Evolutionary conservation across 441 rosid genomes (phyloP).

Genomic region (Adansonia gregorii): DNA sequence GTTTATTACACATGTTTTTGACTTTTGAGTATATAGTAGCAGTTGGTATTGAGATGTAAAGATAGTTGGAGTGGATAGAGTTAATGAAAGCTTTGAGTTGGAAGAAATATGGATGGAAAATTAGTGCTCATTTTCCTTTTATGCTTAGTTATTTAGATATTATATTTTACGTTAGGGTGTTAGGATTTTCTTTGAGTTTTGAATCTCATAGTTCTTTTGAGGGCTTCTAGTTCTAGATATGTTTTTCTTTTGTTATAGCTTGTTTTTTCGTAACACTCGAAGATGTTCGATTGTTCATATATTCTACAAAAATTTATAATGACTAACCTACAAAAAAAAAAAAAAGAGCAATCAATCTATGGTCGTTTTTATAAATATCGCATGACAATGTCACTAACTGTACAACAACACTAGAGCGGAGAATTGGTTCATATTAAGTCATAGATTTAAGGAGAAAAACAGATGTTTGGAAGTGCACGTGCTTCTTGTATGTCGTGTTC

Average conservation of each 20-base stretch:
- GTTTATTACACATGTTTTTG: neutral
- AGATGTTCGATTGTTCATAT: neutral
- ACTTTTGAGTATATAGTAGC: neutral
- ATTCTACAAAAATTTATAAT: neutral
- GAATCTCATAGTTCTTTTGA: neutral
- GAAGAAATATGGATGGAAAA: too few species aligned
- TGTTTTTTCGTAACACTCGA: neutral
- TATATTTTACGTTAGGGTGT: neutral
- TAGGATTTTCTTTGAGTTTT: neutral
- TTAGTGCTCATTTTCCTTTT: neutral
- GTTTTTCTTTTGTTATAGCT: neutral
- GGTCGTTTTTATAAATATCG: neutral
- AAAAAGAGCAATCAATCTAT: neutral
- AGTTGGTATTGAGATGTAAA: neutral
- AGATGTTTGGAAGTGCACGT: neutral
- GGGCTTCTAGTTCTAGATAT: neutral
- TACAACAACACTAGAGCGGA: neutral
- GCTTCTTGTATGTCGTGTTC: neutral
- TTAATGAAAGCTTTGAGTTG: neutral
- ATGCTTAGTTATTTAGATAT: neutral
- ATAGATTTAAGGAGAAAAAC: neutral
- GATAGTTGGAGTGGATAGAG: neutral
- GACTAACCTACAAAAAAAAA: neutral
- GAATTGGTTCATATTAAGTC: neutral
- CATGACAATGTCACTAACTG: neutral